Evolutionary conservation across 345 rosid genomes (phyloP), one percentile per base, ranked within the genome.

Genomic region (Balakata baccata): DNA sequence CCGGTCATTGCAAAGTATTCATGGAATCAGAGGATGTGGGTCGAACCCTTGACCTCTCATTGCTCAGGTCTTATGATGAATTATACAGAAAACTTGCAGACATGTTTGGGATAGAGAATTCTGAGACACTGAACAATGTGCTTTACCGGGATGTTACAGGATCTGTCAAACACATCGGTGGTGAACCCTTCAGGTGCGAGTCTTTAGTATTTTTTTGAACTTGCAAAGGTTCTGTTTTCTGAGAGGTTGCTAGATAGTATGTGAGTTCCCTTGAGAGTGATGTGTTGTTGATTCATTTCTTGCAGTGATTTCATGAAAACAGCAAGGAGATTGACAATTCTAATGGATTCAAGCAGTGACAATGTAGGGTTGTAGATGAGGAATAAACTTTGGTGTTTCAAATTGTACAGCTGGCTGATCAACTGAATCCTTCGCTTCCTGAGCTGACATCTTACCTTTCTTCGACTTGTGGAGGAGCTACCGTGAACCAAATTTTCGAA

Each of bases 21-120:
- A 77, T 87, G 80, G 89, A 82, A 74, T 85, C 88, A 0, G 89
- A 87, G 68, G 87, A 87, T 38, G 84, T 84, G 11, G 90, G 90
- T 37, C 87, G 90, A 18, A 85, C 86, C 5, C 79, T 87, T 3
- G 86, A 87, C 64, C 90, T 87, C 12, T 70, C 87, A 1, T 73
- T 79, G 71, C 79, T 87, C 17, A 67, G 76, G 16, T 84, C 88
- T 5, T 87, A 87, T 4, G 86, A 84, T 0, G 88, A 85, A 59
- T 38, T 87, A 70, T 64, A 73, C 75, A 64, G 75, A 76, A 87
- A 84, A 81, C 78, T 87, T 4, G 84, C 86, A 0, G 74, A 81
- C 76, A 87, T 87, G 87, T 85, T 85, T 25, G 84, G 80, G 37
- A 63, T 84, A 14, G 80, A 81, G 65, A 82, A 72, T 71, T 69